These are phyloP conservation scores for Alternaria sp. DNA, from an alignment of 2,329 filamentous ascomycete species.

Conservation along the genomic window DNA sequence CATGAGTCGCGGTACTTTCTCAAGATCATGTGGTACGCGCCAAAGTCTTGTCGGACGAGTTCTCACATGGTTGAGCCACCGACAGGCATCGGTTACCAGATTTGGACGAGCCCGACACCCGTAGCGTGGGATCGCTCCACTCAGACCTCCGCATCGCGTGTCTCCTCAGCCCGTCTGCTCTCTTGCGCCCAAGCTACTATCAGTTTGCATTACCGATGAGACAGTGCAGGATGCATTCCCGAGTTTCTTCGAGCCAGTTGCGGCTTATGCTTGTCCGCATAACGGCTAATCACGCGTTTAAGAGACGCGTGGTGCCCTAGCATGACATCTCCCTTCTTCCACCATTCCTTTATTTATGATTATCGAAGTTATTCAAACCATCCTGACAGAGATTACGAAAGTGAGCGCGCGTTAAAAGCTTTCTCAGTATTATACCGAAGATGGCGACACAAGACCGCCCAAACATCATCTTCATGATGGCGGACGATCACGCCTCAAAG, in stretches of 20 bases:
- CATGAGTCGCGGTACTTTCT: not conserved
- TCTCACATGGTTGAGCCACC: not conserved
- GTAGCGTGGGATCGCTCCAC: slow-evolving; percentile 1
- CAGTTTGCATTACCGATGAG: not conserved
- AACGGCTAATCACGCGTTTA: not conserved
- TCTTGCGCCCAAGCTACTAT: not conserved
- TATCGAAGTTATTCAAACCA: too few relatives aligned
- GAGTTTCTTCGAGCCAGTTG: not conserved
- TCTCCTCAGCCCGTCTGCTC: not conserved
- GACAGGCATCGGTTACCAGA: slow-evolving; percentile 5
- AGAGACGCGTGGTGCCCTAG: not conserved
- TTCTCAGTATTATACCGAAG: not conserved
- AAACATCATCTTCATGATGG: slow-evolving; percentile 63
- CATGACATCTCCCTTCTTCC: not conserved
- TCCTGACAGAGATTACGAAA: too few relatives aligned
- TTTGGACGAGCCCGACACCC: slow-evolving; percentile 3
- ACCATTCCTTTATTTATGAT: not conserved
- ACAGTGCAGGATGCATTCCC: not conserved
- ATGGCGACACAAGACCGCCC: slow-evolving; percentile 27
- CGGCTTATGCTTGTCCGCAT: not conserved
- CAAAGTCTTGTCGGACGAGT: not conserved
- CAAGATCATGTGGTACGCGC: not conserved
- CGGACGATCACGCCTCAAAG: slow-evolving; percentile 63
- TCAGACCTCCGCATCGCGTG: not conserved
- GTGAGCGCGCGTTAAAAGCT: not conserved